Base-by-base conservation (phyloP, 768 basidiomycete genomes). In the Mycena rosella region DNA sequence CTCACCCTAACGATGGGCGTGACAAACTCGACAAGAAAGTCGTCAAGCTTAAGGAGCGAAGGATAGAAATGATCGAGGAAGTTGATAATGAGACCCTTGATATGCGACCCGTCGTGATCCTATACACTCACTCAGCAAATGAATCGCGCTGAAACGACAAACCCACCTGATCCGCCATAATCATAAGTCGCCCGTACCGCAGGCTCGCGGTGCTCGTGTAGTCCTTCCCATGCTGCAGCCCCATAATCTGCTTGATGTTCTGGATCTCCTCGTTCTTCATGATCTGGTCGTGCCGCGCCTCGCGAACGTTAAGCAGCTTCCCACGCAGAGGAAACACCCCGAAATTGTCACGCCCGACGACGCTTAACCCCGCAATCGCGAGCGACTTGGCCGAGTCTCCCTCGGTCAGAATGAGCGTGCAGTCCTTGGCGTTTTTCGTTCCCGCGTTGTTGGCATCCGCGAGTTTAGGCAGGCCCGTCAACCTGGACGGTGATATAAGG, bases 41-140 rank as follows among this genome's bases (percentile, higher is more conserved):
- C 90, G 0, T 95, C 92, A 20, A 98, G 80, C 77, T 91, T 95
- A 63, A 99, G 86, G 24, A 99, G 84, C 2, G 97, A 98, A 0
- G 98, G 98, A 79, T 92, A 98, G 79, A 96, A 99, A 77, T 96
- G 93, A 74, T 99, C 98, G 67, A 99, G 82, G 78, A 96, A 99
- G 80, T 99, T 99, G 82, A 99, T 96, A 54, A 99, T 86, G 10
- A 99, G 88, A n/a, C 98, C 98, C 79, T 99, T 99, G 83, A 99
- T 99, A 81, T 99, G 98, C n/a, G 98, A 99, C 57, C 98, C 98
- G 80, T 99, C 98, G 81, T 99, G 96, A 88, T 99, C 98, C 96
- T 98, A 75, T 22, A 13, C 27, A 13, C 27, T 29, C 64, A 68
- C 15, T 30, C 47, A 30, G n/a, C 24, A 8, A 51, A 44, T 45